Percentiles rank a stretch among this genome's conserved stretches.
Evolutionary conservation across 768 basidiomycete species (phyloP).

Genomic region (Scleroderma citrinum): DNA sequence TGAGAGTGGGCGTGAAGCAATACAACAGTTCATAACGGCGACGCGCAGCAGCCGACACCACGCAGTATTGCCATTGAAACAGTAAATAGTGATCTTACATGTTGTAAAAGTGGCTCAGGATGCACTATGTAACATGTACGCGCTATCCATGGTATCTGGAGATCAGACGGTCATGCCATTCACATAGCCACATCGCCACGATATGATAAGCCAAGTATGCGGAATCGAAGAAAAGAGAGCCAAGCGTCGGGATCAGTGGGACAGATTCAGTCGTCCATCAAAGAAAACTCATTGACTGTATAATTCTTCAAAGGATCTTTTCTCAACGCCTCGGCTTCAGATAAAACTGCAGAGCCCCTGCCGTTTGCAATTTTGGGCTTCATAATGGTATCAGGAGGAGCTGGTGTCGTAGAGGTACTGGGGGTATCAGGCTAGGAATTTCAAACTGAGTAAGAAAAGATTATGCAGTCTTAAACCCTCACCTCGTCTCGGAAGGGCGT

Average conservation of each 20-base stretch:
- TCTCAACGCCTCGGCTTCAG: slow-evolving; percentile 73
- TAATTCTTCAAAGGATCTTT: slow-evolving; percentile 83
- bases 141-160: too few species aligned
- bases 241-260: neutral
- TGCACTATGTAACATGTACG: too few species aligned
- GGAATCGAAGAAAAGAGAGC: slow-evolving; percentile 1
- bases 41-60: too few species aligned
- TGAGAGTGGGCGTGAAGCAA: too few species aligned
- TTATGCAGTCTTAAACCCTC: slow-evolving; percentile 10
- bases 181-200: too few species aligned
- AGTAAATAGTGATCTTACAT: too few species aligned
- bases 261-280: slow-evolving; percentile 19
- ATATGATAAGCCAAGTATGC: neutral
- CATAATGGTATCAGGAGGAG: slow-evolving; percentile 55
- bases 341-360: slow-evolving; percentile 38
- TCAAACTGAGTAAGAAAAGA: slow-evolving; percentile 1
- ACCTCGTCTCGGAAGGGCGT: slow-evolving; percentile 74
- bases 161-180: too few species aligned
- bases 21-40: too few species aligned
- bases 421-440: slow-evolving; percentile 17
- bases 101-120: too few species aligned
- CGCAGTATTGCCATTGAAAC: too few species aligned
- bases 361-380: slow-evolving; percentile 49
- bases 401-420: slow-evolving; percentile 23
- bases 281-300: slow-evolving; percentile 17